Percentiles rank a stretch among this genome's conserved stretches.
phyloP scores from a whole-genome alignment of 2,329 filamentous ascomycete genomes.

The Fusarium hostae region DNA sequence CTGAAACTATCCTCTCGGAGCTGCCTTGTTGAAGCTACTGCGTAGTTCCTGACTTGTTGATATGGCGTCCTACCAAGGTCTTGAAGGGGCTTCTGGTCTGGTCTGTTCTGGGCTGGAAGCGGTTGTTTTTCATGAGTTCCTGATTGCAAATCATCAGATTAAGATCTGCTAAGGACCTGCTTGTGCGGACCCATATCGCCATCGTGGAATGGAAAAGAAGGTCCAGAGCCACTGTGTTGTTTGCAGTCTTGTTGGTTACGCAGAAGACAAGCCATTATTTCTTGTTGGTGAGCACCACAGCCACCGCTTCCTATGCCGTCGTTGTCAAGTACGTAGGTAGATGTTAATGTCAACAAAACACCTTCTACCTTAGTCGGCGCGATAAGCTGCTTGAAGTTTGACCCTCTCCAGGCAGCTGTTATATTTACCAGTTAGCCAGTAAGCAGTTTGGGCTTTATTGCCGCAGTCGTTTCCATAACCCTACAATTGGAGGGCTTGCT shows the following conservation, averaged over 20 bases:
- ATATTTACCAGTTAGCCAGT: conserved; percentile 4
- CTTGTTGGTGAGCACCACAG: not conserved
- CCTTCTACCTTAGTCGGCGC: conserved; percentile 11
- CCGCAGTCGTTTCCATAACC: conserved; percentile 13
- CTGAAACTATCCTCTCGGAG: conserved; percentile 9
- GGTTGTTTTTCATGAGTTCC: not conserved
- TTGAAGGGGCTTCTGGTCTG: not conserved
- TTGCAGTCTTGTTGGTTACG: conserved; percentile 11
- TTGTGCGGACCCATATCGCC: not conserved
- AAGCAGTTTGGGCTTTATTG: not conserved
- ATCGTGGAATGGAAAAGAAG: conserved; percentile 11
- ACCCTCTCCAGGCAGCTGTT: conserved; percentile 12
- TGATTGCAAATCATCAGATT: conserved; percentile 1
- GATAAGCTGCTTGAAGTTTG: conserved; percentile 26
- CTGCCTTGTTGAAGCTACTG: not conserved
- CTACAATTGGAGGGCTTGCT: conserved; percentile 1
- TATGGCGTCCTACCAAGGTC: not conserved
- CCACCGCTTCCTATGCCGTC: not conserved
- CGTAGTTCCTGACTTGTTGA: conserved; percentile 1
- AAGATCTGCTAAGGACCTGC: not conserved
- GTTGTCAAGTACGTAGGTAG: not conserved
- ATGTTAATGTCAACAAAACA: not conserved
- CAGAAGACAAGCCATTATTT: not conserved
- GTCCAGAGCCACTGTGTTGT: conserved; percentile 4
- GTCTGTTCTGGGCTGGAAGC: conserved; percentile 3